phyloP scores from a whole-genome alignment of 164 flowering plant species.

The Vitis rotundifolia region DNA sequence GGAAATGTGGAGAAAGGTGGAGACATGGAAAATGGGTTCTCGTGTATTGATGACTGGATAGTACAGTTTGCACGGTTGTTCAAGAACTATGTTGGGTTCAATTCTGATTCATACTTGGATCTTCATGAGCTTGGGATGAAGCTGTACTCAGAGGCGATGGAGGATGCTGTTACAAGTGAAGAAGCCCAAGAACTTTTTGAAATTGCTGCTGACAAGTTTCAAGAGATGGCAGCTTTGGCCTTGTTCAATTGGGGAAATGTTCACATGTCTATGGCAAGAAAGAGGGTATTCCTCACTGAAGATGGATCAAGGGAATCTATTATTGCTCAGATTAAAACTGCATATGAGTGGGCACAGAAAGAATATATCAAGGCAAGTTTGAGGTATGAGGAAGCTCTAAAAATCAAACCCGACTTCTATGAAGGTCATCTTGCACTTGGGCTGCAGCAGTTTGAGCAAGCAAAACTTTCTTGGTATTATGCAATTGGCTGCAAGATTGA shows the following conservation, averaged over 20 bases:
- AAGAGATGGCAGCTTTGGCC: slow-evolving; percentile 91
- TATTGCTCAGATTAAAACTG: slow-evolving; percentile 42
- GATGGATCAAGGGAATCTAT: slow-evolving; percentile 56
- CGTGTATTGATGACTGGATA: slow-evolving; percentile 73
- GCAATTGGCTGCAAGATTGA: slow-evolving; percentile 61
- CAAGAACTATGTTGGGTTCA: slow-evolving; percentile 85
- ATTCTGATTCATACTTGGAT: slow-evolving; percentile 73
- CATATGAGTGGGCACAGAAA: slow-evolving; percentile 77
- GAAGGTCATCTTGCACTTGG: slow-evolving; percentile 86
- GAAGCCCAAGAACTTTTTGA: slow-evolving; percentile 77
- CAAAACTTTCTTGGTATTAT: slow-evolving; percentile 84
- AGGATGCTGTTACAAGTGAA: slow-evolving; percentile 73
- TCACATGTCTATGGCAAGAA: slow-evolving; percentile 90
- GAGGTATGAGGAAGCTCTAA: slow-evolving; percentile 76
- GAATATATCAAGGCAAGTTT: slow-evolving; percentile 68
- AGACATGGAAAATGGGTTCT: slow-evolving; percentile 21
- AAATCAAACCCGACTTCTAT: slow-evolving; percentile 77
- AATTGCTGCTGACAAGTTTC: slow-evolving; percentile 75
- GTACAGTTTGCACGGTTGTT: slow-evolving; percentile 80
- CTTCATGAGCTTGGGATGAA: slow-evolving; percentile 86
- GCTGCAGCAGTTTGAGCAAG: slow-evolving; percentile 92
- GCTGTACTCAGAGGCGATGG: slow-evolving; percentile 85
- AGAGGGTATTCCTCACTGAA: slow-evolving; percentile 51
- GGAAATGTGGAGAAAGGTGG: slow-evolving; percentile 21
- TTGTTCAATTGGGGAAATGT: slow-evolving; percentile 94